These are phyloP conservation scores for Fusarium continuum DNA, from an alignment of 2,329 filamentous ascomycete species.

Conservation along the genomic window DNA sequence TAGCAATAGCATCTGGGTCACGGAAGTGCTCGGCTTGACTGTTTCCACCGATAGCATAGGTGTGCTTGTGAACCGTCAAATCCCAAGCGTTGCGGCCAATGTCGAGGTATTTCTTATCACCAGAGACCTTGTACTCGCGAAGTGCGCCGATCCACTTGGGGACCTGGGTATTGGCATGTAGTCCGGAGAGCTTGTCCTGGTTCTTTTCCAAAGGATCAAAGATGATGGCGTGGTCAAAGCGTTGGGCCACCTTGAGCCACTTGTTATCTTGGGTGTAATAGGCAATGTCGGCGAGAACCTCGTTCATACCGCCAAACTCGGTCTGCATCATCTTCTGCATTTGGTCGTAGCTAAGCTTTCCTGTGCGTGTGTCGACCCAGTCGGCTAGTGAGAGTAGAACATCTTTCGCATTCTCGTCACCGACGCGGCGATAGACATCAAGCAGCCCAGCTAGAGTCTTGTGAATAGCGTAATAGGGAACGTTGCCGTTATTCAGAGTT, in stretches of 20 bases:
- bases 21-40: conserved; percentile 63
- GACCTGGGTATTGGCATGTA: conserved; percentile 63
- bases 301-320: conserved; percentile 65
- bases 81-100: conserved; percentile 62
- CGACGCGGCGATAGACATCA: conserved; percentile 58
- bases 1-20: conserved; percentile 56
- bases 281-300: conserved; percentile 59
- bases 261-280: conserved; percentile 55
- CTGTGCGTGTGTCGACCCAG: conserved; percentile 60
- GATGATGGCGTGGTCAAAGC: conserved; percentile 60
- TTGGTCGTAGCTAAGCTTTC: conserved; percentile 51
- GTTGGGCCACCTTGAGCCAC: conserved; percentile 58
- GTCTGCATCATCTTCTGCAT: conserved; percentile 60
- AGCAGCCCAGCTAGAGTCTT: conserved; percentile 62
- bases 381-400: conserved; percentile 56
- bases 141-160: conserved; percentile 64
- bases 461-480: conserved; percentile 64
- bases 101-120: conserved; percentile 54
- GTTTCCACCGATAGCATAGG: conserved; percentile 64
- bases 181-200: conserved; percentile 56
- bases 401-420: conserved; percentile 53
- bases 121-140: conserved; percentile 59
- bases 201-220: conserved; percentile 58
- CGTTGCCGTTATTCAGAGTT: conserved; percentile 58
- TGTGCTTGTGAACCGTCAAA: conserved; percentile 56